Evolutionary conservation across 192 early-diverging fungal species (phyloP).

Genomic region (Borealophlyctis nickersoniae): DNA sequence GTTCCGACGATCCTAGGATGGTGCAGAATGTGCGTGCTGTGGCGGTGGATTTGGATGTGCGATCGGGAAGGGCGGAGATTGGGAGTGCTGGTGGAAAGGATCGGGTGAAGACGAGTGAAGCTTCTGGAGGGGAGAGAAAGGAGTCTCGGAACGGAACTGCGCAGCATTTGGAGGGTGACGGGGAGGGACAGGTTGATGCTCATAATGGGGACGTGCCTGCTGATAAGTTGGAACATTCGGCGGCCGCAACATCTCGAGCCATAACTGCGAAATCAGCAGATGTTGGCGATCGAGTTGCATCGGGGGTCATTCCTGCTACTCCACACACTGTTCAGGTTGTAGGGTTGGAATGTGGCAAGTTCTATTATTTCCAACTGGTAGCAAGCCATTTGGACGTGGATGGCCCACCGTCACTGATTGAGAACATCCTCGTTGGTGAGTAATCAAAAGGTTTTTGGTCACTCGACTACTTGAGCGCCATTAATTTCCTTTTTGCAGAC

Average conservation of each 20-base stretch:
- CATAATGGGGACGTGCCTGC: no score
- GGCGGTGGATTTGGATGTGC: neutral
- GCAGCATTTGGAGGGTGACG: no score
- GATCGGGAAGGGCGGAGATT: neutral
- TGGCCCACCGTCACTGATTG: constrained; percentile 21
- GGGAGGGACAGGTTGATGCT: neutral
- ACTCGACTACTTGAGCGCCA: neutral
- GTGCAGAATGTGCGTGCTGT: neutral
- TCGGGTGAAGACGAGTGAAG: neutral
- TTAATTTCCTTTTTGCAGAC: constrained; percentile 20
- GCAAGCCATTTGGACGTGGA: constrained; percentile 31
- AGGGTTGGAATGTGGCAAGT: constrained; percentile 20
- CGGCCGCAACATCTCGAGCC: no score
- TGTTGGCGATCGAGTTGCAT: neutral
- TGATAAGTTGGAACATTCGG: no score
- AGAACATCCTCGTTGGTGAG: constrained; percentile 33
- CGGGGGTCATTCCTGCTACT: neutral
- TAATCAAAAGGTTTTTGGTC: neutral
- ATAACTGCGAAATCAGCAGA: no score
- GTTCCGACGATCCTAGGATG: constrained; percentile 19
- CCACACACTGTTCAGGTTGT: neutral
- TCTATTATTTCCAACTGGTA: constrained; percentile 39
- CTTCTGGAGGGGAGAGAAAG: no score
- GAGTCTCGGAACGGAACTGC: no score
- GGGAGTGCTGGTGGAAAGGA: neutral